Percentiles rank a stretch among this genome's conserved stretches.
Conservation (phyloP, 2,329 filamentous ascomycete species). For the Domatiomyces catenatus region DNA sequence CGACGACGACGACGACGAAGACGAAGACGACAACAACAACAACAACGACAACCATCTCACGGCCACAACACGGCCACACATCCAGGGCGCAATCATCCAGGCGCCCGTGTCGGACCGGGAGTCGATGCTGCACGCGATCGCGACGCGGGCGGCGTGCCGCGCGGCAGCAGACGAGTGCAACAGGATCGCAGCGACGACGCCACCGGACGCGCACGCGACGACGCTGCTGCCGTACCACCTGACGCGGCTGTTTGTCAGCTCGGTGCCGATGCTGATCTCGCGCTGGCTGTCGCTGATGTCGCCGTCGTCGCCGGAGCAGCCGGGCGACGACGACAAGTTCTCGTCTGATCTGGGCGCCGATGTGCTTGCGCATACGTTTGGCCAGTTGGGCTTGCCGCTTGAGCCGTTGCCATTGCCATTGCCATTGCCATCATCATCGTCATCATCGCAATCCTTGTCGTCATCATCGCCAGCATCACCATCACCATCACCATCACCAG, state of each 20-base stretch:
- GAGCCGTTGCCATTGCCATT: neutral
- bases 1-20: conserved; percentile 26
- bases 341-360: conserved; percentile 57
- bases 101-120: conserved; percentile 68
- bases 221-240: conserved; percentile 14
- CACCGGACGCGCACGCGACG: conserved; percentile 4
- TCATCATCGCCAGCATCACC: too few relatives aligned
- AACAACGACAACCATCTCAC: conserved; percentile 21
- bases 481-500: neutral
- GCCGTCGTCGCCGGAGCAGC: conserved; percentile 35
- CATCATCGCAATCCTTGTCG: neutral
- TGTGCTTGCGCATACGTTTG: conserved; percentile 49
- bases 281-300: conserved; percentile 44
- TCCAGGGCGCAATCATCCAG: conserved; percentile 68
- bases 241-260: conserved; percentile 19
- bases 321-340: conserved; percentile 74
- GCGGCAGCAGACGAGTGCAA: conserved; percentile 7
- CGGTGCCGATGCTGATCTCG: conserved; percentile 38
- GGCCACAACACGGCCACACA: conserved; percentile 36
- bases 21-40: conserved; percentile 16
- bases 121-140: conserved; percentile 35
- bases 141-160: conserved; percentile 5
- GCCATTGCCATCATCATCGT: neutral
- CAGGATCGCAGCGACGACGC: conserved; percentile 6
- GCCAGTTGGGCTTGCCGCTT: conserved; percentile 32